These are phyloP conservation scores for Hypoxylon fuscum DNA, from an alignment of 495 filamentous ascomycete genomes.

Conservation along the genomic window DNA sequence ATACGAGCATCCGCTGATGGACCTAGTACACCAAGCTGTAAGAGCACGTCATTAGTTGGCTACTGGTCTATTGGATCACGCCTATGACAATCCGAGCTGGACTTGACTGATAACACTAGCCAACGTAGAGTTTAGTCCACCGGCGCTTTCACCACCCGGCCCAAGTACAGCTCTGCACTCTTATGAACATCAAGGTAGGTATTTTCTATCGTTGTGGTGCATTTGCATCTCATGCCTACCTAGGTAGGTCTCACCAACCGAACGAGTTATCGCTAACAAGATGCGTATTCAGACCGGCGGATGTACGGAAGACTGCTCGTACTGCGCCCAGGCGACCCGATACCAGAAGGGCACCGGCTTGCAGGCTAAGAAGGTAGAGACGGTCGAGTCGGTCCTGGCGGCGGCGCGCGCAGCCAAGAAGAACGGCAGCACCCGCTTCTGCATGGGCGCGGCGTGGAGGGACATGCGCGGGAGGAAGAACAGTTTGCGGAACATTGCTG, in stretches of 20 bases:
- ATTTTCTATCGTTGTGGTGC: neutral
- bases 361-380: constrained; percentile 77
- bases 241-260: no score
- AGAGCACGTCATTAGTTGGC: constrained; percentile 36
- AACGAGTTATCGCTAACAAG: neutral
- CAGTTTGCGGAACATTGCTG: constrained; percentile 77
- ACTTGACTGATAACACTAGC: constrained; percentile 32
- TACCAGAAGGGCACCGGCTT: constrained; percentile 82
- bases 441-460: constrained; percentile 91
- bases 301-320: constrained; percentile 86
- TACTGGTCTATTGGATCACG: neutral
- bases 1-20: constrained; percentile 80
- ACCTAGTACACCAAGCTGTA: constrained; percentile 78
- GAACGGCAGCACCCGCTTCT: constrained; percentile 86
- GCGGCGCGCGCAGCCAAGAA: constrained; percentile 78
- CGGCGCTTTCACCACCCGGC: constrained; percentile 81
- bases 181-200: constrained; percentile 84
- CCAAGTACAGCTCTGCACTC: constrained; percentile 85
- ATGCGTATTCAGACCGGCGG: constrained; percentile 67
- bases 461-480: constrained; percentile 91
- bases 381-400: constrained; percentile 78
- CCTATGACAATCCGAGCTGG: neutral
- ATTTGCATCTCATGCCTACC: neutral
- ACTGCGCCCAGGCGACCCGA: constrained; percentile 86
- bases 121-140: constrained; percentile 71